Percentiles rank a stretch among this genome's conserved stretches.
These are phyloP conservation scores for Xylariaceae sp. DNA, from an alignment of 2,329 filamentous ascomycete genomes.

Conservation along the genomic window DNA sequence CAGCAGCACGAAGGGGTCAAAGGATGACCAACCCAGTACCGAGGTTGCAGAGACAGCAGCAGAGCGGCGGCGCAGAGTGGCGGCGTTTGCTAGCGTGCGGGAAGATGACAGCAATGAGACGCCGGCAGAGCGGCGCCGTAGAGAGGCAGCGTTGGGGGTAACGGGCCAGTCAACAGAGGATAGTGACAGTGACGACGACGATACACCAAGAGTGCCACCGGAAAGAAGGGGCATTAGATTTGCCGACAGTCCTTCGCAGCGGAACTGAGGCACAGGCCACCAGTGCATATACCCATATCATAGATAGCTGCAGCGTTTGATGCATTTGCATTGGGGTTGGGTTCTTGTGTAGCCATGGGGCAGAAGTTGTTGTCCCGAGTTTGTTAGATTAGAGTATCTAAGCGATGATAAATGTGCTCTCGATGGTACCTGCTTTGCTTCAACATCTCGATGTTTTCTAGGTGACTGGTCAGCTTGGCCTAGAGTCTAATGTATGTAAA, in stretches of 20 bases:
- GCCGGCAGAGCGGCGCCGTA: slow-evolving; percentile 67
- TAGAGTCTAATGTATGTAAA: too few relatives aligned
- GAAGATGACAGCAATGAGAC: slow-evolving; percentile 56
- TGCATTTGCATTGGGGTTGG: background rate
- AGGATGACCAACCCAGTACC: slow-evolving; percentile 23
- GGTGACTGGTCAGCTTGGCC: too few relatives aligned
- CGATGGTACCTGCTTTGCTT: too few relatives aligned
- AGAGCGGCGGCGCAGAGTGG: slow-evolving; percentile 63
- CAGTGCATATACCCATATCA: too few relatives aligned
- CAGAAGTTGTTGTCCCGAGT: too few relatives aligned
- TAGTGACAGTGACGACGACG: slow-evolving; percentile 55
- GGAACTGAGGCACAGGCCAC: slow-evolving; percentile 9
- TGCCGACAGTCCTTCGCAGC: slow-evolving; percentile 43
- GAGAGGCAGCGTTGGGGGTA: slow-evolving; percentile 70
- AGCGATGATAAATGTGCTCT: too few relatives aligned
- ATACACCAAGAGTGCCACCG: slow-evolving; percentile 50
- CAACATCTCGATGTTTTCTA: too few relatives aligned
- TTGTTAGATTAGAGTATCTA: too few relatives aligned
- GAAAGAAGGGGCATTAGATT: slow-evolving; percentile 57
- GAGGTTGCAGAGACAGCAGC: slow-evolving; percentile 62
- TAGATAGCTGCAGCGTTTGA: too few relatives aligned
- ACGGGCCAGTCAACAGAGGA: slow-evolving; percentile 39
- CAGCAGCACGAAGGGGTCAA: slow-evolving; percentile 14
- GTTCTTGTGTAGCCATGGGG: background rate
- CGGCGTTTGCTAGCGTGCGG: slow-evolving; percentile 44